Evolutionary conservation across 1,284 basidiomycete species (phyloP).

Genomic region (Neotropicomus parvogracilis): DNA sequence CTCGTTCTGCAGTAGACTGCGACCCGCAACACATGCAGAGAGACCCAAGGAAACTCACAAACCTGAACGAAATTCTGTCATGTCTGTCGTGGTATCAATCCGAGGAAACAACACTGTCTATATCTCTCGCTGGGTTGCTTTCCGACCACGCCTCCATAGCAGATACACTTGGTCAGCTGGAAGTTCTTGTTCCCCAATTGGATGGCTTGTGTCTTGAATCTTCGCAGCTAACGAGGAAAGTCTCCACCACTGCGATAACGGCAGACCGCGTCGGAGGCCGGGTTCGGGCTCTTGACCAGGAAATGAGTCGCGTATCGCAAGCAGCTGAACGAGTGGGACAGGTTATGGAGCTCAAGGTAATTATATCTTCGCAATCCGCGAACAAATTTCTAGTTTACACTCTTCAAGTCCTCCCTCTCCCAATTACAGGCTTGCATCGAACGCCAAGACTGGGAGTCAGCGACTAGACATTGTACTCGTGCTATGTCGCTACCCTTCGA

Average conservation of each 20-base stretch:
- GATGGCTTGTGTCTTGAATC: slow-evolving; percentile 64
- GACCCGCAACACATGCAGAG: slow-evolving; percentile 13
- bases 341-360: slow-evolving; percentile 87
- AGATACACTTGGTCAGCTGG: slow-evolving; percentile 60
- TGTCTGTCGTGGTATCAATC: slow-evolving; percentile 73
- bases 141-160: slow-evolving; percentile 66
- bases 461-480: slow-evolving; percentile 83
- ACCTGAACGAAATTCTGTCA: slow-evolving; percentile 63
- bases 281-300: slow-evolving; percentile 84
- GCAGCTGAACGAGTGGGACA: slow-evolving; percentile 82
- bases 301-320: slow-evolving; percentile 84
- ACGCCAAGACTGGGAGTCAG: slow-evolving; percentile 91
- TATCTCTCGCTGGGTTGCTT: slow-evolving; percentile 71
- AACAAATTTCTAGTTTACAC: slow-evolving; percentile 12
- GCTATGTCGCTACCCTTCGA: slow-evolving; percentile 81
- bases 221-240: slow-evolving; percentile 50
- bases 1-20: too few relatives aligned
- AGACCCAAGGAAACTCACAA: slow-evolving; percentile 56
- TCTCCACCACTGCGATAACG: slow-evolving; percentile 72
- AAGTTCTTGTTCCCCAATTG: slow-evolving; percentile 61
- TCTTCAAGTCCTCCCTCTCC: slow-evolving; percentile 68
- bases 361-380: slow-evolving; percentile 7
- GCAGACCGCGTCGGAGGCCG: slow-evolving; percentile 88
- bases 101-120: slow-evolving; percentile 74
- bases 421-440: slow-evolving; percentile 79